Conservation (phyloP, 2,329 filamentous ascomycete genomes). For the Colletotrichum eleusines region DNA sequence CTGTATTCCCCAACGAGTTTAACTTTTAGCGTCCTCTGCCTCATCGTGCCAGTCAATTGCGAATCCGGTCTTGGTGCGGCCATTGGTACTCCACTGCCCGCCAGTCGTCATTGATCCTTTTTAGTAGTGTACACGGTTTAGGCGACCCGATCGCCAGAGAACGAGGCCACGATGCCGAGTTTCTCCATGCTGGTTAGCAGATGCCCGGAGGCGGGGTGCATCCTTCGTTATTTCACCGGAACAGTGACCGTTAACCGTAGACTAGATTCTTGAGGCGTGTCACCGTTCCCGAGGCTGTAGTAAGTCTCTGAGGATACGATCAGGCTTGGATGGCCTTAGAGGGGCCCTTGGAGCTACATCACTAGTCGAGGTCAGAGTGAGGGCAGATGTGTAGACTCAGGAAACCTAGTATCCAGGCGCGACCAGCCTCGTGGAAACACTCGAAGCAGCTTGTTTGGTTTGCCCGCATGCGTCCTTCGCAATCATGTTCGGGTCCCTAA, state of each 20-base stretch:
- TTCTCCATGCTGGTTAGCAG: background rate
- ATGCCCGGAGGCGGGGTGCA: background rate
- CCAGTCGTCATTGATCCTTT: background rate
- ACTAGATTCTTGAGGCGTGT: background rate
- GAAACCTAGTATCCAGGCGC: too few relatives aligned
- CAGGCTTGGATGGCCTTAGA: background rate
- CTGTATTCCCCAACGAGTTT: background rate
- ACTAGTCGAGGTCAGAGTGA: background rate
- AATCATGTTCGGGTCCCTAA: background rate
- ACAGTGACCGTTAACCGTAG: too few relatives aligned
- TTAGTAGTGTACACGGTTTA: too few relatives aligned
- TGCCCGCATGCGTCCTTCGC: background rate
- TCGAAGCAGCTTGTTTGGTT: background rate
- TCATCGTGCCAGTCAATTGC: slow-evolving; percentile 1
- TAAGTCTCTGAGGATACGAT: too few relatives aligned
- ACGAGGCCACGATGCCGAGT: background rate
- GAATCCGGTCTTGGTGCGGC: background rate
- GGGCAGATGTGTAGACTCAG: background rate
- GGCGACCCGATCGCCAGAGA: background rate
- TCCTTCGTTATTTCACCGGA: background rate
- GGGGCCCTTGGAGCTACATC: background rate
- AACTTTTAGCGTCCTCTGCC: slow-evolving; percentile 8
- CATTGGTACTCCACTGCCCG: background rate
- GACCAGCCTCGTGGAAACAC: too few relatives aligned
- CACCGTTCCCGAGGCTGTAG: background rate